Evolutionary conservation across 768 basidiomycete genomes (phyloP).

Genomic region (Tricholoma sp.): DNA sequence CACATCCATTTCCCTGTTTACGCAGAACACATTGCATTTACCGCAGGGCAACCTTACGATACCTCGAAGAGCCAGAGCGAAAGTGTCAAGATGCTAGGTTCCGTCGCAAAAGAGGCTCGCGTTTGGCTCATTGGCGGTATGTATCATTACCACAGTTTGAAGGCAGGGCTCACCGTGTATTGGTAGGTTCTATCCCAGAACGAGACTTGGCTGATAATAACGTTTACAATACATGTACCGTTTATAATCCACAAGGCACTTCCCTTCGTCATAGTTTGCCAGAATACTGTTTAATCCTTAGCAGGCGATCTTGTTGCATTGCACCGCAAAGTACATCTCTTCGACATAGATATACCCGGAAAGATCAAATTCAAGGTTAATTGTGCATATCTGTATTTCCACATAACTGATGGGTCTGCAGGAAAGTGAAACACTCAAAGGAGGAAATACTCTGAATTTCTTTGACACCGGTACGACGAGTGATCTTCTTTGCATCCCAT

Average conservation of each 20-base stretch:
- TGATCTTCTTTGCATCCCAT: neutral
- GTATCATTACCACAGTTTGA: slow-evolving; percentile 1
- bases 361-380: slow-evolving; percentile 85
- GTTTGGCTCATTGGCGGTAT: slow-evolving; percentile 93
- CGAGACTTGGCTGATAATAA: slow-evolving; percentile 56
- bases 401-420: slow-evolving; percentile 20
- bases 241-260: slow-evolving; percentile 74
- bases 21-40: slow-evolving; percentile 73
- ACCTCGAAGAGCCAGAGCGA: slow-evolving; percentile 54
- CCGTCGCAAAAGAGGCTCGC: slow-evolving; percentile 68
- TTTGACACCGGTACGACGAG: slow-evolving; percentile 76
- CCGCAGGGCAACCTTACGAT: slow-evolving; percentile 55
- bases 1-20: slow-evolving; percentile 76
- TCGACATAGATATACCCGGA: slow-evolving; percentile 95
- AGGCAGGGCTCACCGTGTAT: neutral
- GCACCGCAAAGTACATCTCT: slow-evolving; percentile 94
- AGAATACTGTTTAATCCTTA: neutral
- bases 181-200: slow-evolving; percentile 91
- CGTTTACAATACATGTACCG: slow-evolving; percentile 90
- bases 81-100: slow-evolving; percentile 77
- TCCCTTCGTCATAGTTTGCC: neutral
- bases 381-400: neutral
- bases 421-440: slow-evolving; percentile 87
- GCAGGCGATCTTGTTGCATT: slow-evolving; percentile 79
- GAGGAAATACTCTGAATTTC: slow-evolving; percentile 65